Evolutionary conservation across 2,329 filamentous ascomycete species (phyloP).

Genomic region (Fusarium zealandicum): DNA sequence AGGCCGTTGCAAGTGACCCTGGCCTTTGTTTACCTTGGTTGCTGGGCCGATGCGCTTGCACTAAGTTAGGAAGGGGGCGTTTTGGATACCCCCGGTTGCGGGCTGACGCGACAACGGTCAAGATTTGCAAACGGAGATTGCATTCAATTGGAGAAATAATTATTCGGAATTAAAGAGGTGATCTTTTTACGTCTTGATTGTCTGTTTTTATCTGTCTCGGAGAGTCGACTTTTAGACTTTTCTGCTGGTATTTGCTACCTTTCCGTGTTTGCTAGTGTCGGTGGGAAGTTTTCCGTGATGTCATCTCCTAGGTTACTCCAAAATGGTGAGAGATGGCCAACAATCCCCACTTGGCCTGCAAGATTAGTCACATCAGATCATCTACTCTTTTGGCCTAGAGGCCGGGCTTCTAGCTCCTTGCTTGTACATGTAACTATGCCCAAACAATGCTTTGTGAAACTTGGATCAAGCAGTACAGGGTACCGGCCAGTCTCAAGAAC

Average conservation of each 20-base stretch:
- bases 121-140: slow-evolving; percentile 21
- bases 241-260: slow-evolving; percentile 20
- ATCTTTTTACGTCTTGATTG: not conserved
- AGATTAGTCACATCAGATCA: slow-evolving; percentile 6
- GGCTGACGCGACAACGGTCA: slow-evolving; percentile 26
- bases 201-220: slow-evolving; percentile 9
- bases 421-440: not conserved
- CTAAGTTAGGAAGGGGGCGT: slow-evolving; percentile 6
- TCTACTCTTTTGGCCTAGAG: not conserved
- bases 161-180: slow-evolving; percentile 1
- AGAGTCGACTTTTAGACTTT: not conserved
- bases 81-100: slow-evolving; percentile 12
- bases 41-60: slow-evolving; percentile 42
- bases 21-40: slow-evolving; percentile 48
- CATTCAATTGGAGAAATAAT: slow-evolving; percentile 1
- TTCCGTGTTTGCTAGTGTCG: not conserved
- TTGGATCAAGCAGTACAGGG: slow-evolving; percentile 16
- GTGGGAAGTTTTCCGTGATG: slow-evolving; percentile 25
- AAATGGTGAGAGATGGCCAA: slow-evolving; percentile 3
- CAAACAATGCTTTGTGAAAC: not conserved
- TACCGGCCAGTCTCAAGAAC: slow-evolving; percentile 14
- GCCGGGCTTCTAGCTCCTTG: not conserved
- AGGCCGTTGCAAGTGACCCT: slow-evolving; percentile 30
- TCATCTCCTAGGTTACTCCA: slow-evolving; percentile 18
- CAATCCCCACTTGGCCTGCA: slow-evolving; percentile 5